Percentiles rank a stretch among this genome's conserved stretches.
phyloP scores from a whole-genome alignment of 164 flowering plant genomes.

The Akebia trifoliata region DNA sequence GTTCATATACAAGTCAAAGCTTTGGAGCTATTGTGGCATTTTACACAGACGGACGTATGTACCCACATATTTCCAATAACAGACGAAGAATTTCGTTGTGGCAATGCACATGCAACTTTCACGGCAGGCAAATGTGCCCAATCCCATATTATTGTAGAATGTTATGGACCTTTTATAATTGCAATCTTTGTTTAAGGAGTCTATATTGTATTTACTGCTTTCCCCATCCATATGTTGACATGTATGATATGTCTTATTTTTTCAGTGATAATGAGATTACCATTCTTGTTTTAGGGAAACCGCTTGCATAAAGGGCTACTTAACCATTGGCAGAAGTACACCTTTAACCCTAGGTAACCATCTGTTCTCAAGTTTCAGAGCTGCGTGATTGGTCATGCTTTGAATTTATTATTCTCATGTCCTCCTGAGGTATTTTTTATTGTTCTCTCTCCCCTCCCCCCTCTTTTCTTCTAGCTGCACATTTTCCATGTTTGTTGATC shows the following conservation, averaged over 20 bases:
- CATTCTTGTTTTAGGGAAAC: constrained; percentile 54
- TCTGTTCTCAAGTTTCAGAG: neutral
- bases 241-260: neutral
- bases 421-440: too few relatives aligned
- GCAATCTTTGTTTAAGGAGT: neutral
- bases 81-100: neutral
- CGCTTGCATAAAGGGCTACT: constrained; percentile 87
- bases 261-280: constrained; percentile 12
- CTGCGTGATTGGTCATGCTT: too few relatives aligned
- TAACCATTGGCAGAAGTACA: constrained; percentile 96
- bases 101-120: neutral
- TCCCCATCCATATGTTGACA: constrained; percentile 1
- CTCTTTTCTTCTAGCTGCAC: neutral
- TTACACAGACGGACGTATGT: neutral
- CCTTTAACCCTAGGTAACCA: constrained; percentile 92
- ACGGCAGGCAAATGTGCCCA: neutral
- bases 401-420: too few relatives aligned
- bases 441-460: too few relatives aligned
- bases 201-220: neutral
- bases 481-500: neutral
- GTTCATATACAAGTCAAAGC: too few relatives aligned
- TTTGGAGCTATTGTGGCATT: neutral
- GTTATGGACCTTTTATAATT: neutral
- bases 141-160: neutral
- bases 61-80: neutral